A percentile compares a stretch with the other conserved stretches of the same genome.
Conservation (phyloP, 495 filamentous ascomycete genomes). For the Barbatosphaeria neglecta region DNA sequence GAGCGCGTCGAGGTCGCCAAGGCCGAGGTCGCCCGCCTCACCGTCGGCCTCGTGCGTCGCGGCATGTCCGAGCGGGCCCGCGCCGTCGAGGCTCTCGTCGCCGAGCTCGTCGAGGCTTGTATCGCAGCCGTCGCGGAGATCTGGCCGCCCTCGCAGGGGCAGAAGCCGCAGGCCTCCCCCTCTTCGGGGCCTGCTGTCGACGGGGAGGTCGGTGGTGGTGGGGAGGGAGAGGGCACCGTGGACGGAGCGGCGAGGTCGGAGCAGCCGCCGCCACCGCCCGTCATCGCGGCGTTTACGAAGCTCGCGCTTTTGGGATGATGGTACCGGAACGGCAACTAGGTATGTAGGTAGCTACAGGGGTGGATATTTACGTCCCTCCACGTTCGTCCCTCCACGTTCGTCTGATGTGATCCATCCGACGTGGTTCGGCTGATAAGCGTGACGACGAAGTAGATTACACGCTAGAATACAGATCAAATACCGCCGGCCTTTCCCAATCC, state of each 20-base stretch:
- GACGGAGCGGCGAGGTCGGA: conserved; percentile 20
- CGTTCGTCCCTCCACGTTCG: too few species aligned
- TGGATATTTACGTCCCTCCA: too few species aligned
- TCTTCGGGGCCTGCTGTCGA: conserved; percentile 13
- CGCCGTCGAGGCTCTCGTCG: conserved; percentile 60
- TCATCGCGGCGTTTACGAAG: conserved; percentile 33
- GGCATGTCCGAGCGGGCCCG: conserved; percentile 78
- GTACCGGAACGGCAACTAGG: too few species aligned
- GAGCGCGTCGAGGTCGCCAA: conserved; percentile 66
- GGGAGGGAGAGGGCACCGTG: conserved; percentile 16
- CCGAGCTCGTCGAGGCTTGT: conserved; percentile 61
- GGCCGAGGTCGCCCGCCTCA: conserved; percentile 56
- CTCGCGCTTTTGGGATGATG: conserved; percentile 40
- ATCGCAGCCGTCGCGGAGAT: conserved; percentile 52
- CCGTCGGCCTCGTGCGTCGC: conserved; percentile 62
- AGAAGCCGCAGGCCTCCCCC: too few species aligned
- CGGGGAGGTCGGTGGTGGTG: conserved; percentile 5
- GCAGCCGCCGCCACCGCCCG: conserved; percentile 31
- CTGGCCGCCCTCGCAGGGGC: too few species aligned
- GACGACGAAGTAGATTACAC: too few species aligned
- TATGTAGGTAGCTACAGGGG: too few species aligned
- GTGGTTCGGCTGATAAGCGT: too few species aligned
- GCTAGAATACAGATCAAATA: too few species aligned
- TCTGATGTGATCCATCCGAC: too few species aligned
- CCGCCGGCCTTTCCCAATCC: too few species aligned